These are phyloP conservation scores for Piper betle DNA, from an alignment of 164 flowering plant genomes.

Conservation along the genomic window DNA sequence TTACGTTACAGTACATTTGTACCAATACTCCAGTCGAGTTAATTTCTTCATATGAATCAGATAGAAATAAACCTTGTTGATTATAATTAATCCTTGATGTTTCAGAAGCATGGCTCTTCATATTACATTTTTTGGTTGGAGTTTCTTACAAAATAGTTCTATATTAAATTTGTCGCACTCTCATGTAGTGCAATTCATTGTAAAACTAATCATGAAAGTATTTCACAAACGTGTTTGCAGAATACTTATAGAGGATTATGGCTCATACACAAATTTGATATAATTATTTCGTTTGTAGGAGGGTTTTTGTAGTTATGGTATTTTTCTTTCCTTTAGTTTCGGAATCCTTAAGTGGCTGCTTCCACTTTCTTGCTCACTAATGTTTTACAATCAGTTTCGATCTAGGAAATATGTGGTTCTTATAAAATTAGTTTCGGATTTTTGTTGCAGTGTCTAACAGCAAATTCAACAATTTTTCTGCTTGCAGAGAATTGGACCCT, in stretches of 20 bases:
- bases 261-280: too few species aligned
- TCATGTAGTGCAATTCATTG: neutral
- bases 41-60: too few species aligned
- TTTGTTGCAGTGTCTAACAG: neutral
- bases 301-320: neutral
- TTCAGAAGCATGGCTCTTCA: neutral
- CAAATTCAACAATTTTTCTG: neutral
- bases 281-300: too few species aligned
- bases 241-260: too few species aligned
- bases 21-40: too few species aligned
- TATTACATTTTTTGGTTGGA: neutral
- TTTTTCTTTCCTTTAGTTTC: neutral
- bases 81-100: neutral
- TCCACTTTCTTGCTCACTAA: neutral
- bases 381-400: neutral
- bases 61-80: neutral
- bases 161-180: neutral
- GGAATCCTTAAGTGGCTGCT: neutral
- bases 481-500: constrained; percentile 51
- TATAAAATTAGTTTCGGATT: neutral
- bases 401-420: neutral
- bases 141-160: neutral
- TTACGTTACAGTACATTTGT: too few species aligned
- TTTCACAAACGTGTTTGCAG: too few species aligned
- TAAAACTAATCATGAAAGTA: too few species aligned